Conservation (phyloP, 2,329 filamentous ascomycete genomes). For the Diplocarpon rosae region DNA sequence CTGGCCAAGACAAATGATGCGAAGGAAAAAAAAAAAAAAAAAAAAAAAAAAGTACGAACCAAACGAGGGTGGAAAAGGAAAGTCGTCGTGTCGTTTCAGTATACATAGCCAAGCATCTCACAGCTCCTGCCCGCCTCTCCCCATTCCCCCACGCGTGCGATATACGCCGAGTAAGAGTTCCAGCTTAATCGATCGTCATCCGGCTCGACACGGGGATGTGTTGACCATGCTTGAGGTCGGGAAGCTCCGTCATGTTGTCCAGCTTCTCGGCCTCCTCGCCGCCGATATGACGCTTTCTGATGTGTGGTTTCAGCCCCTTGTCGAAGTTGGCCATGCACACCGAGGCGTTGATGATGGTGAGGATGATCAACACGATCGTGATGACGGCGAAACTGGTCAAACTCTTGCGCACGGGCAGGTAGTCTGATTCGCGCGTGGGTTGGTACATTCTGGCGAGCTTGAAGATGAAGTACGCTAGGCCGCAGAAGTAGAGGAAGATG, state of each 20-base stretch:
- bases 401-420: slow-evolving; percentile 69
- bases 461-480: slow-evolving; percentile 91
- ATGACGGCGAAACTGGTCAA: slow-evolving; percentile 91
- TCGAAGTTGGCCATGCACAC: slow-evolving; percentile 87
- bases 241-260: slow-evolving; percentile 36
- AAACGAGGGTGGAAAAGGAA: slow-evolving; percentile 15
- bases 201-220: slow-evolving; percentile 31
- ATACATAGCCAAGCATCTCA: slow-evolving; percentile 21
- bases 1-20: slow-evolving; percentile 22
- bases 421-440: slow-evolving; percentile 44
- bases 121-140: slow-evolving; percentile 2
- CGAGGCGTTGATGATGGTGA: slow-evolving; percentile 79
- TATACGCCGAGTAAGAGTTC: slow-evolving; percentile 1
- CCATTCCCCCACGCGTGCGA: slow-evolving; percentile 9
- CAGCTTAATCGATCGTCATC: slow-evolving; percentile 39
- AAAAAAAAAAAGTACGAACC: slow-evolving; percentile 4
- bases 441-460: slow-evolving; percentile 96
- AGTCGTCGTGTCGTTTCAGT: slow-evolving; percentile 17
- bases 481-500: slow-evolving; percentile 80
- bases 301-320: slow-evolving; percentile 78
- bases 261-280: slow-evolving; percentile 37
- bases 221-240: slow-evolving; percentile 27
- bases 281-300: slow-evolving; percentile 47
- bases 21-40: slow-evolving; percentile 8
- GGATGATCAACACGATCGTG: slow-evolving; percentile 76